Percentiles rank a stretch among this genome's conserved stretches.
These are phyloP conservation scores for Ramularia endophylla DNA, from an alignment of 2,329 filamentous ascomycete genomes.

Conservation along the genomic window DNA sequence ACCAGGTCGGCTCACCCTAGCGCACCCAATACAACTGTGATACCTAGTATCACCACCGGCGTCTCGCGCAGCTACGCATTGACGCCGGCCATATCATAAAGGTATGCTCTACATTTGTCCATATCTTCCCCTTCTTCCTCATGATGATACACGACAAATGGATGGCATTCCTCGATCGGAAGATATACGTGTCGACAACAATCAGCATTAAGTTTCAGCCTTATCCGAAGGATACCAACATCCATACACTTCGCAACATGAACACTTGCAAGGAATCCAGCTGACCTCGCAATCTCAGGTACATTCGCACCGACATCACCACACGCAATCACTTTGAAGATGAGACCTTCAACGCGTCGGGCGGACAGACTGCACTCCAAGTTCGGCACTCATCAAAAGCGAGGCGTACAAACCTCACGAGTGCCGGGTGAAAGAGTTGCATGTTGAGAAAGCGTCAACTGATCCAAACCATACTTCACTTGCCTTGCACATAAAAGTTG, in stretches of 20 bases:
- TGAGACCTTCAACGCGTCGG: slow-evolving; percentile 62
- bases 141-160: slow-evolving; percentile 57
- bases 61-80: too few species aligned
- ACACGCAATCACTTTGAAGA: slow-evolving; percentile 42
- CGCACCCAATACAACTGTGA: too few species aligned
- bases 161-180: slow-evolving; percentile 65
- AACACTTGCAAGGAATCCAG: slow-evolving; percentile 21
- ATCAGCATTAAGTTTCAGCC: slow-evolving; percentile 61
- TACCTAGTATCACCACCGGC: too few species aligned
- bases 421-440: slow-evolving; percentile 48
- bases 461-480: slow-evolving; percentile 34
- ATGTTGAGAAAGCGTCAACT: slow-evolving; percentile 68
- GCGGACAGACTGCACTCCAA: slow-evolving; percentile 59
- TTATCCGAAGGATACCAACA: slow-evolving; percentile 52
- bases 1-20: slow-evolving; percentile 21
- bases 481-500: not conserved
- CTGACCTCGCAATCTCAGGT: slow-evolving; percentile 22
- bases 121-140: slow-evolving; percentile 18
- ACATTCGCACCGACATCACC: slow-evolving; percentile 13
- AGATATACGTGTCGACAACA: slow-evolving; percentile 56
- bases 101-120: slow-evolving; percentile 9
- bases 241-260: slow-evolving; percentile 17
- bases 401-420: slow-evolving; percentile 61
- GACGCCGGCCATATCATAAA: slow-evolving; percentile 8
- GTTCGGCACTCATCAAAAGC: slow-evolving; percentile 39